phyloP scores from a whole-genome alignment of 2,329 filamentous ascomycete genomes.

The Nemania serpens region DNA sequence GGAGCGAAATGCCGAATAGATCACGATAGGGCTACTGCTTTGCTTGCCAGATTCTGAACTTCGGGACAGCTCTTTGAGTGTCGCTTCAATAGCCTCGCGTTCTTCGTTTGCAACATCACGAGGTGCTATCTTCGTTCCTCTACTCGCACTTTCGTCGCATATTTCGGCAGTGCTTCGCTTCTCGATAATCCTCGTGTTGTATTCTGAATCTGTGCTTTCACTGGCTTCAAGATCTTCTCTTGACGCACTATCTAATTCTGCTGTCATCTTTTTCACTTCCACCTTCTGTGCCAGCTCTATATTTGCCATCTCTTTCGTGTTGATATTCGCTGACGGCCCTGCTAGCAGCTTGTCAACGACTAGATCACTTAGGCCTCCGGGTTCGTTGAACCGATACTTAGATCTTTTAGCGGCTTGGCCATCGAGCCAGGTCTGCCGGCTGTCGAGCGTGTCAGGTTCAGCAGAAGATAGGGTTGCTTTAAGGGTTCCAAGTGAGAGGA shows the following conservation, averaged over 20 bases:
- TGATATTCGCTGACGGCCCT: too few relatives aligned
- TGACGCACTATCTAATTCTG: not conserved
- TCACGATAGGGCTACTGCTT: not conserved
- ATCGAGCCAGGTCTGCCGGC: constrained; percentile 5
- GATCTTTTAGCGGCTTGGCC: not conserved
- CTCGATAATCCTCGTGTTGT: not conserved
- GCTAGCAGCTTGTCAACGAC: not conserved
- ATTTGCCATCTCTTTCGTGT: not conserved
- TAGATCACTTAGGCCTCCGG: not conserved
- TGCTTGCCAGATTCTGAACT: constrained; percentile 1
- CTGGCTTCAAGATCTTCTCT: not conserved
- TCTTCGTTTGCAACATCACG: not conserved
- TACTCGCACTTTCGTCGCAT: not conserved
- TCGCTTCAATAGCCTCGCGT: not conserved
- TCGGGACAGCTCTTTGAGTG: constrained; percentile 3
- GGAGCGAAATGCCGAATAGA: constrained; percentile 10
- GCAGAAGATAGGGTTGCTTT: not conserved
- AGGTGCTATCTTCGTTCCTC: not conserved
- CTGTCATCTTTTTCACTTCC: too few relatives aligned
- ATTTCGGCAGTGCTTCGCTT: not conserved
- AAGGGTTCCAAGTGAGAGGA: constrained; percentile 6
- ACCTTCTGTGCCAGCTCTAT: not conserved
- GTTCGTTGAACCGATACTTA: not conserved
- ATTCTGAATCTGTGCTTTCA: not conserved
- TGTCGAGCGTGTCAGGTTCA: not conserved